Percentiles rank a stretch among this genome's conserved stretches.
These are phyloP conservation scores for Miamiensis avidus DNA, from an alignment of 169 alveolate genomes.

Conservation along the genomic window DNA sequence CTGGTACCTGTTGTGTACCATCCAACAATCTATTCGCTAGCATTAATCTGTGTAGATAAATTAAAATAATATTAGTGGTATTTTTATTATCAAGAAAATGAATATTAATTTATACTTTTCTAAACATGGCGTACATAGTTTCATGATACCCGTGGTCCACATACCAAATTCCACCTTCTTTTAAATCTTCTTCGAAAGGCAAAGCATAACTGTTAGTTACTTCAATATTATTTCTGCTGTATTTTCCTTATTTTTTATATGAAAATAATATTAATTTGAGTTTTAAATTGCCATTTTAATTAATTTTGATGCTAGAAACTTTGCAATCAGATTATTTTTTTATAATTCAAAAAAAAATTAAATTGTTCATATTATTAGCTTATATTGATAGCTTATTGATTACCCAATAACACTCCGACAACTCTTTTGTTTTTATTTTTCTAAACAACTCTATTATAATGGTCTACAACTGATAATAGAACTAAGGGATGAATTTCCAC, in stretches of 20 bases:
- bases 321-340: too few relatives aligned
- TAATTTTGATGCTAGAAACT: too few relatives aligned
- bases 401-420: conserved; percentile 99
- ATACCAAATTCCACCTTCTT: conserved; percentile 97
- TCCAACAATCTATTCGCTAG: conserved; percentile 97
- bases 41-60: conserved; percentile 81
- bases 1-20: conserved; percentile 99
- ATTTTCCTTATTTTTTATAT: conserved; percentile 30
- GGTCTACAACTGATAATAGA: conserved; percentile 98
- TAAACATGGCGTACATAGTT: conserved; percentile 96
- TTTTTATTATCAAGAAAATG: neutral
- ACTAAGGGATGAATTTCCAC: conserved; percentile 97
- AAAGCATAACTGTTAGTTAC: conserved; percentile 98
- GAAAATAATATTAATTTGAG: neutral
- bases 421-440: conserved; percentile 95
- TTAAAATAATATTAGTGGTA: neutral
- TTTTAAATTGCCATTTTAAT: neutral
- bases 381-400: conserved; percentile 69
- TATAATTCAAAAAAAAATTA: too few relatives aligned
- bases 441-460: conserved; percentile 96
- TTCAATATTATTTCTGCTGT: conserved; percentile 90
- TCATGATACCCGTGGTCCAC: conserved; percentile 98
- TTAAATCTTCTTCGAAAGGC: conserved; percentile 99
- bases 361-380: neutral
- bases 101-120: conserved; percentile 51